Conservation (phyloP, 805 yeast species). For the Sugiyamaella marilandica region DNA sequence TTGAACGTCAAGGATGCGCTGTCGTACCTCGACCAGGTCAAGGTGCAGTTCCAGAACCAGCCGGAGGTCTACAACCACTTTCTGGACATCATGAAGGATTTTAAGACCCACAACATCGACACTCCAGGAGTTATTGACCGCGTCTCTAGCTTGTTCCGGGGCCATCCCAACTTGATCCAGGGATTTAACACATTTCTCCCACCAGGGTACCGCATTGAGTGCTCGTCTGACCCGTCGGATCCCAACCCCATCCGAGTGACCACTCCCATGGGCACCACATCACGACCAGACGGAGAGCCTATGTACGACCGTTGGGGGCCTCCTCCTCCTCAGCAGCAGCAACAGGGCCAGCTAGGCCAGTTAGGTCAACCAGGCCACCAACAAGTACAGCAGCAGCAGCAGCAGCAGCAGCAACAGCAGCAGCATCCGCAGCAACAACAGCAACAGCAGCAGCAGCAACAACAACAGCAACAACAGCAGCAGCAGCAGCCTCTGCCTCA, state of each 20-base stretch:
- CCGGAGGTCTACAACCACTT: conserved; percentile 96
- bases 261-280: conserved; percentile 86
- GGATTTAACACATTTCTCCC: conserved; percentile 98
- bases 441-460: conserved; percentile 11
- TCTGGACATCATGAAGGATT: conserved; percentile 97
- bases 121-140: conserved; percentile 98
- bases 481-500: conserved; percentile 1
- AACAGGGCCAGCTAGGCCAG: conserved; percentile 13
- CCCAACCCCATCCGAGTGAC: conserved; percentile 91
- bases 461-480: conserved; percentile 2
- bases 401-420: conserved; percentile 11
- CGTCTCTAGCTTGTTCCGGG: conserved; percentile 84
- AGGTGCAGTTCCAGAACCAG: conserved; percentile 82
- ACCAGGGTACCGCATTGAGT: conserved; percentile 89
- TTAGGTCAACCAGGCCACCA: background rate
- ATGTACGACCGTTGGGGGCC: conserved; percentile 15
- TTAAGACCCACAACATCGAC: conserved; percentile 87
- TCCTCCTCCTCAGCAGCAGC: conserved; percentile 8
- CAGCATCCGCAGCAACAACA: background rate
- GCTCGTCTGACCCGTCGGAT: conserved; percentile 82
- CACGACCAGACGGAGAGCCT: conserved; percentile 49
- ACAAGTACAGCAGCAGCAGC: conserved; percentile 9
- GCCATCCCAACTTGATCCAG: conserved; percentile 87
- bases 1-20: conserved; percentile 94
- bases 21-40: conserved; percentile 92